These are phyloP conservation scores for Emergomyces pasteurianus DNA, from an alignment of 2,329 filamentous ascomycete species.

Conservation along the genomic window DNA sequence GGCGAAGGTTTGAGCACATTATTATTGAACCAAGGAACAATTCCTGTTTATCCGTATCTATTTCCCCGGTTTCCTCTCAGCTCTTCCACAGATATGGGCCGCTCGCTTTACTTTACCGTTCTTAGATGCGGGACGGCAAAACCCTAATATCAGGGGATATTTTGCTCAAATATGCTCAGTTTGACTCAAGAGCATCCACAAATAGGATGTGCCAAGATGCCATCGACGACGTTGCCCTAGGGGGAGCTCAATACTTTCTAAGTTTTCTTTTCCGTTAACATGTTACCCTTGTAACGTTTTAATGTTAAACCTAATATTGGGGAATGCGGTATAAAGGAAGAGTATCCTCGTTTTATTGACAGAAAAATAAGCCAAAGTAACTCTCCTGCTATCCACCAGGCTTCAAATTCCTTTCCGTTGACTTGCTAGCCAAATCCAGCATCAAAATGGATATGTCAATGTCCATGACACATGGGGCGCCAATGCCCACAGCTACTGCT, in stretches of 20 bases:
- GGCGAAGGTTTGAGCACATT: not conserved
- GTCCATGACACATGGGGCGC: not conserved
- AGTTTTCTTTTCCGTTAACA: not conserved
- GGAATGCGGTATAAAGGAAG: not conserved
- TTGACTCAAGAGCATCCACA: not conserved
- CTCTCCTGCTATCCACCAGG: not conserved
- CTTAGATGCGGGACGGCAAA: not conserved
- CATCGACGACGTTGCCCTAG: not conserved
- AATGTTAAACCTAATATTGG: not conserved
- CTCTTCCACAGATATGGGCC: not conserved
- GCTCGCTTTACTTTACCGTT: not conserved
- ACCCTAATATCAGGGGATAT: not conserved
- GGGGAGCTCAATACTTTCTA: no score
- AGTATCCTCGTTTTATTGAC: not conserved
- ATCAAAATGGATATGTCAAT: not conserved
- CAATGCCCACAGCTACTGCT: constrained; percentile 3
- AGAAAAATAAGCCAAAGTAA: no score
- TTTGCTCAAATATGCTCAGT: not conserved
- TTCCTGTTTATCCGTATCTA: no score
- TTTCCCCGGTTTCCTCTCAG: not conserved
- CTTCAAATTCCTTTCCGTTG: not conserved
- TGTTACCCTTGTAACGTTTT: no score
- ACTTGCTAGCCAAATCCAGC: not conserved
- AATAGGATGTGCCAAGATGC: not conserved
- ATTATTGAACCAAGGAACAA: not conserved